Conservation (phyloP, 345 rosid genomes). For the Eucalyptus coolabah region DNA sequence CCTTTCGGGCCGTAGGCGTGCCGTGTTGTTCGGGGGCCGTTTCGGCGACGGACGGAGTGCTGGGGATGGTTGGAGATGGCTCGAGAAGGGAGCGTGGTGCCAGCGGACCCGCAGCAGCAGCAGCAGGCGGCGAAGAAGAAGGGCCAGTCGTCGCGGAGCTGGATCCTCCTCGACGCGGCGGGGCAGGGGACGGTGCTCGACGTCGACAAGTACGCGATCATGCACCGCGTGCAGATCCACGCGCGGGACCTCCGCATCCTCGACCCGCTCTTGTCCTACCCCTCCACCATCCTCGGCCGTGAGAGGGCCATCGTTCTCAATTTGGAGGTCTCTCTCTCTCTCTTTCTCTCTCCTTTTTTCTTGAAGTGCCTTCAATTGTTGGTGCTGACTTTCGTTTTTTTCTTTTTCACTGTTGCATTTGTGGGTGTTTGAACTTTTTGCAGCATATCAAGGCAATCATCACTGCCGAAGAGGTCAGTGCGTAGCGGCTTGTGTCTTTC, state of each 20-base stretch:
- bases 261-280: conserved; percentile 86
- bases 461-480: conserved; percentile 83
- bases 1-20: too few species aligned
- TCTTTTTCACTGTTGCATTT: background rate
- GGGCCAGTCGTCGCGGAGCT: conserved; percentile 49
- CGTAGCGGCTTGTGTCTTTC: background rate
- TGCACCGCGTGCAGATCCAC: conserved; percentile 95
- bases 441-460: conserved; percentile 98
- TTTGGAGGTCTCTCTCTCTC: conserved; percentile 62
- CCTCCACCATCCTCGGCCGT: conserved; percentile 97
- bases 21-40: too few species aligned
- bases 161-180: conserved; percentile 43
- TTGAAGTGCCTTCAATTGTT: background rate
- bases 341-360: background rate
- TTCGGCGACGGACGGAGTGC: background rate
- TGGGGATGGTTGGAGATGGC: conserved; percentile 28
- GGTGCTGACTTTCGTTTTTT: background rate
- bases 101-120: conserved; percentile 42
- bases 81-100: conserved; percentile 50
- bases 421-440: background rate
- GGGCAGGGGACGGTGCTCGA: conserved; percentile 49
- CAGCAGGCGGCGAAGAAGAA: conserved; percentile 49
- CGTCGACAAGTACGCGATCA: conserved; percentile 75
- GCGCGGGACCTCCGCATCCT: conserved; percentile 96
- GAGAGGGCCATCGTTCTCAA: conserved; percentile 91